Base-by-base conservation (phyloP, 192 early-diverging fungal species). In the Gorgonomyces haynaldii region DNA sequence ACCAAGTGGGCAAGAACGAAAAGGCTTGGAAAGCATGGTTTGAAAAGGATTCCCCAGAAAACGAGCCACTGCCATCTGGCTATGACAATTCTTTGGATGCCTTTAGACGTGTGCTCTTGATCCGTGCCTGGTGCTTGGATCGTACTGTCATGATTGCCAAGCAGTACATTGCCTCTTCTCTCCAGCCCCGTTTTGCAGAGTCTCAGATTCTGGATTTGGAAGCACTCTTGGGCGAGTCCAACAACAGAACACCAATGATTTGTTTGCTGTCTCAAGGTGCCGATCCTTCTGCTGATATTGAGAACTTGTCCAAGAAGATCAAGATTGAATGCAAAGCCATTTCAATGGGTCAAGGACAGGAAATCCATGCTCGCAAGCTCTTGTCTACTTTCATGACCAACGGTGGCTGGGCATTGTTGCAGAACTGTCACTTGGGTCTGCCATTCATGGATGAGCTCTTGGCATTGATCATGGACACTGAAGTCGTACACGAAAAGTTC, bases 291-390 rank as follows among this genome's bases (percentile, higher is more conserved):
- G 61, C 78, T 4, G 78, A 80, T 58, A 80, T 80, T 38, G 78
- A 80, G 45, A 73, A 75, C 42, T 60, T 80, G 47, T 50, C 60
- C 28, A 78, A 79, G 38, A 80, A 79, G 55, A 64, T 72, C 55
- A 80, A 79, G 37, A 73, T 66, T 15, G 75, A 80, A 51, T 78
- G 78, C 48, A 80, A 80, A 47, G 76, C 78, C 3, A 80, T 80
- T 60, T 78, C 74, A 41, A 80, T 80, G 78, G 78, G 78, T 25
- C 78, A 80, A 60, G 78, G 78, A 8, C 78, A 80, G 43, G 78
- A 80, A 57, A 64, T 80, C 3, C 78, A 80, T 36, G 78, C 78
- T 3, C 58, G 78, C 17, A 80, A 79, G 45, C 52, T 79, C 4
- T 55, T 80, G 2, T 65, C 64, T 17, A 55, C 69, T 12, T 79